A percentile compares a stretch with the other conserved stretches of the same genome.
These are phyloP conservation scores for Mycena pura DNA, from an alignment of 768 basidiomycete species.

Conservation along the genomic window DNA sequence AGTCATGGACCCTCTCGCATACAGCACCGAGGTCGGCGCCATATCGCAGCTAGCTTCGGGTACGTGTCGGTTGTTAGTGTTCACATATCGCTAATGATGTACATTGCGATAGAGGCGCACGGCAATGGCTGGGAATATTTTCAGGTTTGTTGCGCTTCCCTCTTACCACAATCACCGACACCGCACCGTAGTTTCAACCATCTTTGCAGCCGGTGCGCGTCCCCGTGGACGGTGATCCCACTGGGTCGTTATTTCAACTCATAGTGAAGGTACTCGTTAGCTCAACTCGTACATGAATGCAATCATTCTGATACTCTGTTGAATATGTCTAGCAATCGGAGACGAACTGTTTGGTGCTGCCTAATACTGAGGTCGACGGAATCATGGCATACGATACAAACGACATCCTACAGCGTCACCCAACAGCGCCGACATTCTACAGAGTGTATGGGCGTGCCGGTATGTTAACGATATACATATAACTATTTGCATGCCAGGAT, in stretches of 20 bases:
- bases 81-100: neutral
- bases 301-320: too few relatives aligned
- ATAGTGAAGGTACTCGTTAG: too few relatives aligned
- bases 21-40: neutral
- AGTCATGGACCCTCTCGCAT: neutral
- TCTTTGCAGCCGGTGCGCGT: neutral
- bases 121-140: too few relatives aligned
- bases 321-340: too few relatives aligned
- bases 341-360: too few relatives aligned
- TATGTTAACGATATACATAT: neutral
- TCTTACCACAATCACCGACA: neutral
- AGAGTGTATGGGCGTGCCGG: neutral
- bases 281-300: too few relatives aligned
- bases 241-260: too few relatives aligned
- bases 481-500: neutral
- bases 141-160: neutral
- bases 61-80: neutral
- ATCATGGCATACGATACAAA: neutral
- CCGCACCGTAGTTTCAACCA: neutral
- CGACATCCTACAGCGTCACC: neutral
- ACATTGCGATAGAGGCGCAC: neutral
- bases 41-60: neutral
- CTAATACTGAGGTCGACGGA: too few relatives aligned
- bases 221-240: too few relatives aligned
- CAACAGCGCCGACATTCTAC: neutral